Evolutionary conservation across 352 stramenopile species (phyloP).

Genomic region (Globisporangium sylvaticum): DNA sequence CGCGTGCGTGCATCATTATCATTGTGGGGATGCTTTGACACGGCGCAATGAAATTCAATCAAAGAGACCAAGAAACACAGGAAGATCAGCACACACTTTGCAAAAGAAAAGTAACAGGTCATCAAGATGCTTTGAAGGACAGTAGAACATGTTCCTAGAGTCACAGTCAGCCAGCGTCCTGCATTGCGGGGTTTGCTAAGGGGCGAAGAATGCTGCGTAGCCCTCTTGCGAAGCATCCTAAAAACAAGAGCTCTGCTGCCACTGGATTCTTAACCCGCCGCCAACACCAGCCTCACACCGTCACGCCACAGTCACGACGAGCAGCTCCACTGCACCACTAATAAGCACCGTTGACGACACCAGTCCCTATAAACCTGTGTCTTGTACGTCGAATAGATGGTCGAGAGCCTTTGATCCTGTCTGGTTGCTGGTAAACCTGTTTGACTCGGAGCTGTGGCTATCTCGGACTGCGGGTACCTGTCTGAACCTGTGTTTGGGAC

Average conservation of each 20-base stretch:
- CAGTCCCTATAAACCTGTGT: neutral
- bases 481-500: neutral
- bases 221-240: neutral
- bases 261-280: neutral
- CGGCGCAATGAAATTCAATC: too few species aligned
- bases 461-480: neutral
- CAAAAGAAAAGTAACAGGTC: neutral
- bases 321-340: neutral
- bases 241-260: neutral
- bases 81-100: neutral
- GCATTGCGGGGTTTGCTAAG: neutral
- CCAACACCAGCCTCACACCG: neutral
- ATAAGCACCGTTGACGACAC: neutral
- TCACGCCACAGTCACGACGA: neutral
- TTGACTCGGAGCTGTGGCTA: neutral
- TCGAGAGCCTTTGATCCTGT: neutral
- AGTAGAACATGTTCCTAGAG: neutral
- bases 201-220: neutral
- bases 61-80: neutral
- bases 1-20: neutral
- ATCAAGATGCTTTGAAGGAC: neutral
- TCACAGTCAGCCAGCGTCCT: neutral
- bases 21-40: neutral
- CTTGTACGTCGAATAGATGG: neutral
- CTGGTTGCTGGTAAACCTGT: conserved; percentile 3